These are phyloP conservation scores for Neoascochyta sp. DNA, from an alignment of 2,329 filamentous ascomycete genomes.

Conservation along the genomic window DNA sequence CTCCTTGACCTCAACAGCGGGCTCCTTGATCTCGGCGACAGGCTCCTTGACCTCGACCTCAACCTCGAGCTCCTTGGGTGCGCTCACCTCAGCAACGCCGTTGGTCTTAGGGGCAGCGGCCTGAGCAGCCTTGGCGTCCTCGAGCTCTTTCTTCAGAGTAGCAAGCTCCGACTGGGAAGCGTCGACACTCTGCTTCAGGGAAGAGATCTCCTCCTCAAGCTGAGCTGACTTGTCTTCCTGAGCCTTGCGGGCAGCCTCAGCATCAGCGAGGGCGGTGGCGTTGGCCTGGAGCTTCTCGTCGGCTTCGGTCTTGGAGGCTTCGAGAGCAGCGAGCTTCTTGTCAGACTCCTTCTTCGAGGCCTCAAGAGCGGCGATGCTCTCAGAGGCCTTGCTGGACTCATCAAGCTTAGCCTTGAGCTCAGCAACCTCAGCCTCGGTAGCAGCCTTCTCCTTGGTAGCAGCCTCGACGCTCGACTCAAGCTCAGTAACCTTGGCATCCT, in stretches of 20 bases:
- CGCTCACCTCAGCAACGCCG: no score
- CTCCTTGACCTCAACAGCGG: slow-evolving; percentile 4
- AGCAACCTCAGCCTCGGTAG: slow-evolving; percentile 15
- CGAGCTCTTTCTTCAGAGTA: slow-evolving; percentile 17
- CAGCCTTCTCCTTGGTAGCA: slow-evolving; percentile 12
- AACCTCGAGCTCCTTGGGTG: slow-evolving; percentile 12
- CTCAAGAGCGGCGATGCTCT: slow-evolving; percentile 16
- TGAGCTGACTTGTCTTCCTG: slow-evolving; percentile 14
- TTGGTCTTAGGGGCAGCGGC: slow-evolving; percentile 13
- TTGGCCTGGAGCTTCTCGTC: slow-evolving; percentile 8
- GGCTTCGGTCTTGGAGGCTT: slow-evolving; percentile 6
- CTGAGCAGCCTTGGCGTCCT: slow-evolving; percentile 13
- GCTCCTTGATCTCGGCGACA: slow-evolving; percentile 14
- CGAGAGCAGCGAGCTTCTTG: slow-evolving; percentile 6
- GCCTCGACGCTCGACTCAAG: slow-evolving; percentile 17
- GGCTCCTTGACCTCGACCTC: slow-evolving; percentile 19
- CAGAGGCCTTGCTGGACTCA: slow-evolving; percentile 12
- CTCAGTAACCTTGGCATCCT: slow-evolving; percentile 21
- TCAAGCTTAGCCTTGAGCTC: slow-evolving; percentile 17
- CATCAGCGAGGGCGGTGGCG: slow-evolving; percentile 12
- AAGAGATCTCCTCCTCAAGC: slow-evolving; percentile 11
- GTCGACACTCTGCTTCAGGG: slow-evolving; percentile 16
- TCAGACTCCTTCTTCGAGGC: slow-evolving; percentile 9
- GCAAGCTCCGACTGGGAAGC: slow-evolving; percentile 12
- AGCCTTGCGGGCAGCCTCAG: slow-evolving; percentile 13